phyloP scores from a whole-genome alignment of 1,284 basidiomycete genomes.

The Trametes polyzona region DNA sequence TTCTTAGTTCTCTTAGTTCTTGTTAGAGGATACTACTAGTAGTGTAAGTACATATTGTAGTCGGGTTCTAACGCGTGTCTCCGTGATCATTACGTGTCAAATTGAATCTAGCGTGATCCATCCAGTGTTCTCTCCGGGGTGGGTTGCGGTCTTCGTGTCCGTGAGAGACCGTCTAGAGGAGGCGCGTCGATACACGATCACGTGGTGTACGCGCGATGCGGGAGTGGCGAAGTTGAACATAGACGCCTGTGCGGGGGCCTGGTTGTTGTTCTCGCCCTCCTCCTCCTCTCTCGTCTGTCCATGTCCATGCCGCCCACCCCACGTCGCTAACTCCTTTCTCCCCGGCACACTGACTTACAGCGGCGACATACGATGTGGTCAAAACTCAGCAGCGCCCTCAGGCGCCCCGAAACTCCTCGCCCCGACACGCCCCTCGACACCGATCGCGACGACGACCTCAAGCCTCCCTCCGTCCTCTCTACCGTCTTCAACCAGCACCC shows the following conservation, averaged over 20 bases:
- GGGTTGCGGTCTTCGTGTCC: no score
- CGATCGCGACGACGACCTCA: slow-evolving; percentile 43
- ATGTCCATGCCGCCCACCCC: not conserved
- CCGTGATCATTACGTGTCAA: no score
- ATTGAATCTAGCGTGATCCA: no score
- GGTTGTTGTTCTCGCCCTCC: slow-evolving; percentile 9
- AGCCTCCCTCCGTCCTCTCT: slow-evolving; percentile 46
- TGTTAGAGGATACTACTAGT: no score
- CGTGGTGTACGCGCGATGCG: slow-evolving; percentile 6
- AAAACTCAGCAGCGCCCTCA: slow-evolving; percentile 60
- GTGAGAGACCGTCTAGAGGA: not conserved
- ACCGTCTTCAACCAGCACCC: slow-evolving; percentile 61
- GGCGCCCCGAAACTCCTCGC: slow-evolving; percentile 37
- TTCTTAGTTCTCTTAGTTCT: no score
- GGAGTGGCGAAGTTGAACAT: slow-evolving; percentile 14
- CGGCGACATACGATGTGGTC: slow-evolving; percentile 56
- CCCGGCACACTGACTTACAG: not conserved
- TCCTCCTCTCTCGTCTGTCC: no score
- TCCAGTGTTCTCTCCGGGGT: no score
- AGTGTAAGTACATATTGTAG: no score
- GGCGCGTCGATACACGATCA: slow-evolving; percentile 7
- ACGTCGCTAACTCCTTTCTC: not conserved
- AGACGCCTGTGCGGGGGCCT: not conserved
- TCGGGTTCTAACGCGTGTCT: no score
- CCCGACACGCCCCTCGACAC: slow-evolving; percentile 24